Conservation (phyloP, 176 grass and related monocot genomes). For the Oryza punctata region DNA sequence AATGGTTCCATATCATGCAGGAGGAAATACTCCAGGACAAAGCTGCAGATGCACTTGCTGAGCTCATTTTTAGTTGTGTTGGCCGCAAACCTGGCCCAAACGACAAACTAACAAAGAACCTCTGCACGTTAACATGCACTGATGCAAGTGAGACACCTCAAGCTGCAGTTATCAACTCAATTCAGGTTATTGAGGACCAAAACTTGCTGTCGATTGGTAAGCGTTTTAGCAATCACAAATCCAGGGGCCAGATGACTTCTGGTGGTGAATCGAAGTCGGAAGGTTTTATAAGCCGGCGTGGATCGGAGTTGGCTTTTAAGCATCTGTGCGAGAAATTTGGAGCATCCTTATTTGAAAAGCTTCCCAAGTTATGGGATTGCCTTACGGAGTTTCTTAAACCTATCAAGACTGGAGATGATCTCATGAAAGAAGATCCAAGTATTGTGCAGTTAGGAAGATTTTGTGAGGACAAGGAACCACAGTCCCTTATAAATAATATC, state of each 20-base stretch:
- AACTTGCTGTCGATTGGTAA: conserved; percentile 80
- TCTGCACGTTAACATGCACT: conserved; percentile 84
- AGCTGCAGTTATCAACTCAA: conserved; percentile 83
- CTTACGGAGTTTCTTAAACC: conserved; percentile 90
- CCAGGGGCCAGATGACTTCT: conserved; percentile 55
- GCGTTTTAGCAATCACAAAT: conserved; percentile 58
- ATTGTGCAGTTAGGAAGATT: conserved; percentile 63
- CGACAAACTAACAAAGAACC: conserved; percentile 94
- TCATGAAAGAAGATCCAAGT: conserved; percentile 52
- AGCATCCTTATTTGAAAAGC: conserved; percentile 80
- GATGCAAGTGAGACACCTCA: conserved; percentile 89
- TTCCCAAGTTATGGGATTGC: conserved; percentile 95
- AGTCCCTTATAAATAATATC: conserved; percentile 94
- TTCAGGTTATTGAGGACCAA: conserved; percentile 92
- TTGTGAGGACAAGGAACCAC: conserved; percentile 88
- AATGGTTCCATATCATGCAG: conserved; percentile 53
- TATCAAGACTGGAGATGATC: conserved; percentile 41
- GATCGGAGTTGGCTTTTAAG: conserved; percentile 89
- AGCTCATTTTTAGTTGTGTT: conserved; percentile 91
- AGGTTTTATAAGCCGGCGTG: conserved; percentile 86
- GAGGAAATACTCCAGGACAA: conserved; percentile 97
- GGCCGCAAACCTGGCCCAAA: conserved; percentile 96
- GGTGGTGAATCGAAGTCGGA: conserved; percentile 69
- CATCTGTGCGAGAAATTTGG: conserved; percentile 94
- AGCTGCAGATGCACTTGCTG: conserved; percentile 94